These are phyloP conservation scores for Cytospora chrysosperma DNA, from an alignment of 2,329 filamentous ascomycete genomes.

Conservation along the genomic window DNA sequence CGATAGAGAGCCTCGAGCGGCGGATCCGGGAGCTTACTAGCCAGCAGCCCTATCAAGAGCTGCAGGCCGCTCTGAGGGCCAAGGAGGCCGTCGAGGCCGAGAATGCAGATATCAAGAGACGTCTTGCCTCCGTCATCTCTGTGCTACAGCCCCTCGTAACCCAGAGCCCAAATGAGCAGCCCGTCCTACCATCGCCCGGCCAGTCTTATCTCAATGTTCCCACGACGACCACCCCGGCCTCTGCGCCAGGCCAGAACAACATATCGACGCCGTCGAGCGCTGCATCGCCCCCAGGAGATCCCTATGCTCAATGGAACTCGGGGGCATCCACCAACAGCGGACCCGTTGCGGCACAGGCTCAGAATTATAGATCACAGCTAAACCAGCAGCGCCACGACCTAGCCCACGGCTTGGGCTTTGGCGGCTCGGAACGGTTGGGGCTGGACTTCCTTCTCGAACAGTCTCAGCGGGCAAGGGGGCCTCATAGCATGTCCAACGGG, in stretches of 20 bases:
- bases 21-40: constrained; percentile 73
- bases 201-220: constrained; percentile 29
- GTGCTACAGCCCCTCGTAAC: constrained; percentile 60
- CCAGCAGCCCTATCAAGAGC: constrained; percentile 79
- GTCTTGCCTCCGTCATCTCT: constrained; percentile 63
- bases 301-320: constrained; percentile 29
- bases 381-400: constrained; percentile 51
- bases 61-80: constrained; percentile 71
- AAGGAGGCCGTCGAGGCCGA: constrained; percentile 77
- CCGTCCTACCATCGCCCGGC: constrained; percentile 27
- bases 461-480: constrained; percentile 53
- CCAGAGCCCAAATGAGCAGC: constrained; percentile 29
- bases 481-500: constrained; percentile 50
- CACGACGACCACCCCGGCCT: constrained; percentile 28
- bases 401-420: constrained; percentile 58
- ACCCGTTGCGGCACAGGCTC: constrained; percentile 27
- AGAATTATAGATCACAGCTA: constrained; percentile 33
- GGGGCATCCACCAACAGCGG: constrained; percentile 26
- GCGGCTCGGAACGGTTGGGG: constrained; percentile 64
- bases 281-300: constrained; percentile 36
- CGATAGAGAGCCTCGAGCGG: constrained; percentile 72
- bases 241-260: constrained; percentile 31
- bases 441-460: constrained; percentile 71
- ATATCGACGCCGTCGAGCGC: constrained; percentile 41
- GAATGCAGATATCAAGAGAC: constrained; percentile 73